A percentile compares a stretch with the other conserved stretches of the same genome.
phyloP scores from a whole-genome alignment of 2,329 filamentous ascomycete species.

The Alternaria longipes region DNA sequence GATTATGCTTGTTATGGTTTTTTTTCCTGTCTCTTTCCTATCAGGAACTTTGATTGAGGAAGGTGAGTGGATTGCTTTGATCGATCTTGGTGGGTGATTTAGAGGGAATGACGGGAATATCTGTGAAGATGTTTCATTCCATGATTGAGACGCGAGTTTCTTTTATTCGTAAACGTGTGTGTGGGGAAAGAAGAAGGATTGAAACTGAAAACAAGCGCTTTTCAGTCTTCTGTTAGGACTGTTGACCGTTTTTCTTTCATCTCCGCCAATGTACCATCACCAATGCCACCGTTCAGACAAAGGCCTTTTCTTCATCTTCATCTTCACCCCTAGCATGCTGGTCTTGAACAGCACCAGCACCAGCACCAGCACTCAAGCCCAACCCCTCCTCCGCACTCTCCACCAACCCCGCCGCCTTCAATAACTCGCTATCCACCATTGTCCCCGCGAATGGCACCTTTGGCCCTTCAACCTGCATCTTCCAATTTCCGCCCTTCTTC shows the following conservation, averaged over 20 bases:
- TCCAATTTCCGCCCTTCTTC: slow-evolving; percentile 31
- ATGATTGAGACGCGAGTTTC: neutral
- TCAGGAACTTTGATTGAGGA: neutral
- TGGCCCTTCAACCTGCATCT: slow-evolving; percentile 26
- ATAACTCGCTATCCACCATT: slow-evolving; percentile 42
- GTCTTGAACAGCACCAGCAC: neutral
- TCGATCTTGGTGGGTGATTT: too few relatives aligned
- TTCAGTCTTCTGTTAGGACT: neutral
- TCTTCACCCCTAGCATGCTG: slow-evolving; percentile 1
- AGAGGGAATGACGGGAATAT: neutral
- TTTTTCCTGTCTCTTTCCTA: neutral
- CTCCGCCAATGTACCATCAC: neutral
- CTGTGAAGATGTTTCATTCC: neutral
- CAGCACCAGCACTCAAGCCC: neutral
- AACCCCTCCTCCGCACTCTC: slow-evolving; percentile 23
- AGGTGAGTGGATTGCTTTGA: too few relatives aligned
- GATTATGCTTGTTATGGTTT: neutral
- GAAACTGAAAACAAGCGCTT: neutral
- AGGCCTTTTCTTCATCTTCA: slow-evolving; percentile 8
- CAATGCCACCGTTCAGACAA: neutral
- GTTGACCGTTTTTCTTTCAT: neutral
- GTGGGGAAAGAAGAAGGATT: neutral
- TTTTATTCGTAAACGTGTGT: neutral
- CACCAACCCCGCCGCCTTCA: slow-evolving; percentile 40
- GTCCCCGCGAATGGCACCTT: slow-evolving; percentile 42